Evolutionary conservation across 2,329 filamentous ascomycete species (phyloP).

Genomic region (Colletotrichum godetiae): DNA sequence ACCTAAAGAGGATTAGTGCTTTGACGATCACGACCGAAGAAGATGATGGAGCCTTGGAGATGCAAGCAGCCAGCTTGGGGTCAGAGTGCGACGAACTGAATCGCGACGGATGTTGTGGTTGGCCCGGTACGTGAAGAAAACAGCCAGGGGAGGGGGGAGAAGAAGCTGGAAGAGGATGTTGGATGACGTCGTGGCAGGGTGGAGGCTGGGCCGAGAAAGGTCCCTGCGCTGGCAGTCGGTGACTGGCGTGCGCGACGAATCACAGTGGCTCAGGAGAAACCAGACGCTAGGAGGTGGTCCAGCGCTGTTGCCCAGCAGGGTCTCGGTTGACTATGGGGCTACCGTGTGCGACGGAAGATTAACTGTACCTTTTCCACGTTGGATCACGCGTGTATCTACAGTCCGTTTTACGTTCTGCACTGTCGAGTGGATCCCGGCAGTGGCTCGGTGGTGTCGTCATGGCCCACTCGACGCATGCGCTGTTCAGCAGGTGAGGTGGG

Average conservation of each 20-base stretch:
- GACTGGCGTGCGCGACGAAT: not conserved
- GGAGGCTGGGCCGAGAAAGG: conserved; percentile 8
- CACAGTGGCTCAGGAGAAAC: not conserved
- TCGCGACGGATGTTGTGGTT: not conserved
- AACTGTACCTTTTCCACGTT: not conserved
- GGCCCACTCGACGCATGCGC: conserved; percentile 23
- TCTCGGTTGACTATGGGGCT: not conserved
- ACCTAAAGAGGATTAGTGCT: not conserved
- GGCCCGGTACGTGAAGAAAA: not conserved
- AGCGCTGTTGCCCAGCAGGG: conserved; percentile 19
- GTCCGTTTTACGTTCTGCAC: not conserved
- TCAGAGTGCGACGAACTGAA: not conserved
- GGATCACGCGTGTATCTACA: too few relatives aligned
- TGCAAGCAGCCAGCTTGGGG: not conserved
- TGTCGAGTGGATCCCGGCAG: conserved; percentile 11
- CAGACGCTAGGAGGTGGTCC: not conserved
- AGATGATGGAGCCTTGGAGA: not conserved
- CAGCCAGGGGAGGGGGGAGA: not conserved
- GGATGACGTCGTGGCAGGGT: conserved; percentile 24
- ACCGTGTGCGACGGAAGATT: not conserved
- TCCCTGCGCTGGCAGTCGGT: conserved; percentile 15
- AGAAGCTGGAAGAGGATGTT: not conserved
- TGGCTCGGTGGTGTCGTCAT: conserved; percentile 36
- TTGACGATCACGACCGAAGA: not conserved
- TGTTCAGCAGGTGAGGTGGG: conserved; percentile 21